These are phyloP conservation scores for Penstemon barbatus DNA, from an alignment of 257 asterid genomes.

Conservation along the genomic window DNA sequence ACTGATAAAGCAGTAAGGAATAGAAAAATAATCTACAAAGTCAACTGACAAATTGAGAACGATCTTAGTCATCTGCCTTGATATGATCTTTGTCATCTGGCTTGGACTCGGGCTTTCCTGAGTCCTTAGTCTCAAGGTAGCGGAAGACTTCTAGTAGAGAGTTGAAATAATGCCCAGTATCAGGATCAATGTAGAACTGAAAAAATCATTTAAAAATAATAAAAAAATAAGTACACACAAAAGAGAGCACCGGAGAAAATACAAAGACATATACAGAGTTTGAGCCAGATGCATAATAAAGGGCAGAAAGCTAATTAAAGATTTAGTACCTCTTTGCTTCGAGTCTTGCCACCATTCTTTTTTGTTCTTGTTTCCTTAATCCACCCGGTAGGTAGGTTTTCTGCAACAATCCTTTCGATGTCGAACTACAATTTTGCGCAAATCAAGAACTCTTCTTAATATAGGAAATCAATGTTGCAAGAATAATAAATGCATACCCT, in stretches of 20 bases:
- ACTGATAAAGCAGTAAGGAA: background rate
- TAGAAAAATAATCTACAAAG: slow-evolving; percentile 6
- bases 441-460: background rate
- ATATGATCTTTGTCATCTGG: slow-evolving; percentile 27
- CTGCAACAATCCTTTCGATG: slow-evolving; percentile 32
- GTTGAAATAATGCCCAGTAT: slow-evolving; percentile 52
- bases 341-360: slow-evolving; percentile 46
- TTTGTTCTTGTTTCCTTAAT: slow-evolving; percentile 50
- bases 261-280: background rate
- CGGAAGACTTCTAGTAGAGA: slow-evolving; percentile 58
- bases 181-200: slow-evolving; percentile 65
- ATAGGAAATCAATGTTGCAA: background rate
- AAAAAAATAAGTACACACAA: slow-evolving; percentile 13
- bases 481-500: background rate
- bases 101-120: slow-evolving; percentile 27
- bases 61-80: slow-evolving; percentile 25
- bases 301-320: slow-evolving; percentile 19
- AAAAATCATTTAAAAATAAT: slow-evolving; percentile 25
- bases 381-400: slow-evolving; percentile 64
- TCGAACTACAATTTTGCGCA: slow-evolving; percentile 3
- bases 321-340: slow-evolving; percentile 55
- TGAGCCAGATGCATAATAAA: slow-evolving; percentile 15
- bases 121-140: slow-evolving; percentile 48
- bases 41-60: slow-evolving; percentile 40
- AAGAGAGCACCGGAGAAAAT: slow-evolving; percentile 11